A percentile compares a stretch with the other conserved stretches of the same genome.
Conservation (phyloP, 768 basidiomycete genomes). For the Phlegmacium glaucopus region DNA sequence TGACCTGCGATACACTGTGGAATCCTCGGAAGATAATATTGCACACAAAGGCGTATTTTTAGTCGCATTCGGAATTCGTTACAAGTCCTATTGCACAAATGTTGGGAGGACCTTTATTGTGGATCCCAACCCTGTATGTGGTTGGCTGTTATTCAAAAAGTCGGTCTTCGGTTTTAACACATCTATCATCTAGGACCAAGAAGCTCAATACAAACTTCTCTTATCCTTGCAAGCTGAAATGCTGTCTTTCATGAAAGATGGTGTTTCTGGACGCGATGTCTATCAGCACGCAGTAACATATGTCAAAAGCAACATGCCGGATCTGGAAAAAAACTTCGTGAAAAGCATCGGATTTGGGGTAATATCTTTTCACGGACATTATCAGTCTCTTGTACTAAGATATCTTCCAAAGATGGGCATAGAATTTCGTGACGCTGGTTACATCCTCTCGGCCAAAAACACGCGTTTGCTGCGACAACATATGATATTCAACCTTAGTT, state of each 20-base stretch:
- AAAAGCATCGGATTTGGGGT: constrained; percentile 93
- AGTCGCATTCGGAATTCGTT: constrained; percentile 83
- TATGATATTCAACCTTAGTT: constrained; percentile 82
- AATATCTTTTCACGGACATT: constrained; percentile 23
- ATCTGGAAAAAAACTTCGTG: constrained; percentile 78
- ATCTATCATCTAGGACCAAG: constrained; percentile 69
- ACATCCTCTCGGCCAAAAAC: constrained; percentile 82
- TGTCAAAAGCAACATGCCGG: constrained; percentile 74
- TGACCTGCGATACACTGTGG: constrained; percentile 83
- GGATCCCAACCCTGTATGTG: constrained; percentile 76
- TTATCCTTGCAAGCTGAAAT: constrained; percentile 76
- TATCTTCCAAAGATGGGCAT: constrained; percentile 71
- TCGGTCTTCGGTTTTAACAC: neutral
- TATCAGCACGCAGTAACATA: constrained; percentile 72
- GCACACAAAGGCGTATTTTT: constrained; percentile 88
- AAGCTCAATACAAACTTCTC: constrained; percentile 79
- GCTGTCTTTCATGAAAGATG: constrained; percentile 74
- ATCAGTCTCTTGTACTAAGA: neutral
- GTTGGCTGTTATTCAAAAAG: neutral
- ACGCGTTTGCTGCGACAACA: constrained; percentile 62
- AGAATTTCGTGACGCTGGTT: constrained; percentile 89
- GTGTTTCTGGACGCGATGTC: constrained; percentile 71
- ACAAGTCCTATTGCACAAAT: constrained; percentile 91
- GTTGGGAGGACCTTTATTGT: constrained; percentile 94
- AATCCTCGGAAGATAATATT: constrained; percentile 80